Evolutionary conservation across 2,329 filamentous ascomycete genomes (phyloP).

Genomic region (Paecilomyces formosus): DNA sequence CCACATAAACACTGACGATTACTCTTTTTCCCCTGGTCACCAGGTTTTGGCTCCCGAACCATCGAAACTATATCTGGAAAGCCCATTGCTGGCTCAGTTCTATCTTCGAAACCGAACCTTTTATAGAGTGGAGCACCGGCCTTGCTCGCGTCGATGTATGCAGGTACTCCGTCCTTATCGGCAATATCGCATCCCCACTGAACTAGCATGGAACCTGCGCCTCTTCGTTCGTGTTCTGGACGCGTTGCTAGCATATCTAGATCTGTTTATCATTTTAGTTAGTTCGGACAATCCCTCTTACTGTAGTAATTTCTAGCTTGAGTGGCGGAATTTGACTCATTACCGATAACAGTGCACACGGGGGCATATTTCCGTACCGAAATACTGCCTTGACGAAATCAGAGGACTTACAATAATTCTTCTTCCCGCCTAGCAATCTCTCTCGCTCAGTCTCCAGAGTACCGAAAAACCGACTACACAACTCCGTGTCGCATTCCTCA

Average conservation of each 20-base stretch:
- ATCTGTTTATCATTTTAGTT: slow-evolving; percentile 17
- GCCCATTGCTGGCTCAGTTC: background rate
- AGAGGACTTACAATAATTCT: slow-evolving; percentile 18
- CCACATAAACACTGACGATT: background rate
- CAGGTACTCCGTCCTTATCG: slow-evolving; percentile 23
- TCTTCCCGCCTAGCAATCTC: slow-evolving; percentile 15
- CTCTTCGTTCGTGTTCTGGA: slow-evolving; percentile 35
- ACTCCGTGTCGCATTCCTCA: slow-evolving; percentile 9
- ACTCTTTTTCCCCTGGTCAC: background rate
- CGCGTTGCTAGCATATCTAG: slow-evolving; percentile 33
- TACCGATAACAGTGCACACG: no score
- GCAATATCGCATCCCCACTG: slow-evolving; percentile 32
- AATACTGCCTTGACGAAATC: no score
- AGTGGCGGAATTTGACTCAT: no score
- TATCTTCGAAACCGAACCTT: slow-evolving; percentile 34
- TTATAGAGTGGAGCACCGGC: slow-evolving; percentile 30
- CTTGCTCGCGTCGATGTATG: slow-evolving; percentile 32
- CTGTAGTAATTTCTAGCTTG: background rate
- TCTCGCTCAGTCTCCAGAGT: slow-evolving; percentile 12
- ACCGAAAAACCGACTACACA: slow-evolving; percentile 13
- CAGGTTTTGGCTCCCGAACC: background rate
- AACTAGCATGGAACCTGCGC: slow-evolving; percentile 33
- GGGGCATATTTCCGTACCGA: no score
- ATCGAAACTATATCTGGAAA: background rate
- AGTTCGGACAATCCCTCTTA: background rate